A percentile compares a stretch with the other conserved stretches of the same genome.
Conservation (phyloP, 106 monocot species). For the Dactylorhiza incarnata region DNA sequence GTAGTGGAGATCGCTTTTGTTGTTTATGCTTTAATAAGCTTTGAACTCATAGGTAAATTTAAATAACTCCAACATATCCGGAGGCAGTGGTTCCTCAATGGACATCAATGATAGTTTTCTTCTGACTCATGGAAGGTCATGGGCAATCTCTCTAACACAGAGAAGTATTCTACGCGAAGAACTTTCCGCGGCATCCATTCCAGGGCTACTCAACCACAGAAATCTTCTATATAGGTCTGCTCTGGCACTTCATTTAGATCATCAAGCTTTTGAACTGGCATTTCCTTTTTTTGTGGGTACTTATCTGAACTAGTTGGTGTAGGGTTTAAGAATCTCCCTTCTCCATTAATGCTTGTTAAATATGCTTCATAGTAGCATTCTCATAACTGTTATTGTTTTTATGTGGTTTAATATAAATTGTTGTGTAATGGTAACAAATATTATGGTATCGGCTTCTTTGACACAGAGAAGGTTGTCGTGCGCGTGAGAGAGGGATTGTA, state of each 20-base stretch:
- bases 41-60: constrained; percentile 23
- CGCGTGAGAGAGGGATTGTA: too few relatives aligned
- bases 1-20: not conserved
- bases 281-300: not conserved
- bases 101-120: constrained; percentile 34
- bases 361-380: not conserved
- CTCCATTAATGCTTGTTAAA: not conserved
- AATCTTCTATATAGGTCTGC: constrained; percentile 79
- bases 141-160: constrained; percentile 68
- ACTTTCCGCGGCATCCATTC: constrained; percentile 48
- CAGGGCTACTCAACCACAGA: constrained; percentile 14
- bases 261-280: not conserved
- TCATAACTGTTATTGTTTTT: not conserved
- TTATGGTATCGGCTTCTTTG: too few relatives aligned
- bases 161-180: constrained; percentile 50
- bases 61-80: constrained; percentile 9
- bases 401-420: too few relatives aligned
- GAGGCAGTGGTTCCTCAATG: constrained; percentile 14
- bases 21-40: not conserved
- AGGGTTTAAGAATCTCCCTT: not conserved
- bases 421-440: too few relatives aligned
- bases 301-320: not conserved
- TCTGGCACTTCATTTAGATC: not conserved
- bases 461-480: too few relatives aligned
- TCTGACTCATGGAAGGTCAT: constrained; percentile 72